Conservation (phyloP, 2,329 filamentous ascomycete species). For the Exophiala xenobiotica region DNA sequence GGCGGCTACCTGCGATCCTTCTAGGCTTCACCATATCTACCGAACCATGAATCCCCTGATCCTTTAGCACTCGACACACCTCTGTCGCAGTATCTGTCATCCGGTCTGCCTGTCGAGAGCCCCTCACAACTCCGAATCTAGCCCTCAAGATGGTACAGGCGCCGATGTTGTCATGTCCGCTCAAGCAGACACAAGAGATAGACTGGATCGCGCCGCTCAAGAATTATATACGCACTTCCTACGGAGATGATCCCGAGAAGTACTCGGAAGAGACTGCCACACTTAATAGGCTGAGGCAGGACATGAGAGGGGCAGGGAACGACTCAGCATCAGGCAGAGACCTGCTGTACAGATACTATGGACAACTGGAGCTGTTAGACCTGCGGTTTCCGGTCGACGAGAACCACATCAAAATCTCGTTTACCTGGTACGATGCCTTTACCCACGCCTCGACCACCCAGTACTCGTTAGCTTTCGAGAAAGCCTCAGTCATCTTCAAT, state of each 20-base stretch:
- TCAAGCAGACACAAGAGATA: conserved; percentile 94
- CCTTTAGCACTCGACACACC: not conserved
- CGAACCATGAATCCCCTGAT: not conserved
- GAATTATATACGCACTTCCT: conserved; percentile 86
- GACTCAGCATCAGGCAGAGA: conserved; percentile 93
- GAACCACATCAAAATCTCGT: conserved; percentile 98
- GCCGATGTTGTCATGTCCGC: conserved; percentile 91
- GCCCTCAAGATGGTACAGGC: conserved; percentile 68
- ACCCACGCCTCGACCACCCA: conserved; percentile 97
- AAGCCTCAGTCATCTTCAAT: conserved; percentile 99
- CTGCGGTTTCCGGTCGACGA: conserved; percentile 95
- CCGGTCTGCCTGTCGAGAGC: not conserved
- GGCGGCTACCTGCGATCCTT: conserved; percentile 4
- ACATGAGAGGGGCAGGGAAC: conserved; percentile 96
- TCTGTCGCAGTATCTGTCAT: not conserved
- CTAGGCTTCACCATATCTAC: not conserved
- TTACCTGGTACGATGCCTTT: conserved; percentile 99
- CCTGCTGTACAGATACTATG: conserved; percentile 94
- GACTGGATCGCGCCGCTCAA: conserved; percentile 95
- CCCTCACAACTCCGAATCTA: not conserved
- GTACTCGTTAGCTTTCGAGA: conserved; percentile 95
- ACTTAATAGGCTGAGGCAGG: conserved; percentile 90
- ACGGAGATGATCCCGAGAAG: conserved; percentile 93
- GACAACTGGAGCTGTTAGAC: conserved; percentile 91
- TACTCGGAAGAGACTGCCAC: conserved; percentile 95